These are phyloP conservation scores for Spathaspora gorwiae DNA, from an alignment of 805 yeast species.

Conservation along the genomic window DNA sequence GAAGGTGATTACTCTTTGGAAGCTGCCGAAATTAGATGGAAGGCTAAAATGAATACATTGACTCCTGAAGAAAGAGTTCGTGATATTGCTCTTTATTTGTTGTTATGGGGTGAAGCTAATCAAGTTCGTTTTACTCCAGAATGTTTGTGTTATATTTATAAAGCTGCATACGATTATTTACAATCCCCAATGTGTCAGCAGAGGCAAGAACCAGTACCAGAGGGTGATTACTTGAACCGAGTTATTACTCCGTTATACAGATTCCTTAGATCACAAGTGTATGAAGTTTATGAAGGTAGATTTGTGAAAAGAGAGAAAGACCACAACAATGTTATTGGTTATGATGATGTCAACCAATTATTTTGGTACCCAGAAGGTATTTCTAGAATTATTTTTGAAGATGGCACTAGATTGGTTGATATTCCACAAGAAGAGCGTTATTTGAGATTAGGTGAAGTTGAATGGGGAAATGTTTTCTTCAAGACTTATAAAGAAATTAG, in stretches of 20 bases:
- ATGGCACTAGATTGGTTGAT: constrained; percentile 88
- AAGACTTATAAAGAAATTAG: constrained; percentile 94
- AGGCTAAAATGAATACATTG: constrained; percentile 68
- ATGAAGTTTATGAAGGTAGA: constrained; percentile 76
- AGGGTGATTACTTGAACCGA: constrained; percentile 88
- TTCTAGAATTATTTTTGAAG: constrained; percentile 83
- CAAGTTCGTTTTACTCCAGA: constrained; percentile 92
- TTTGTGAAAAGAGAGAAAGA: constrained; percentile 81
- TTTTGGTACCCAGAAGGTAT: constrained; percentile 99
- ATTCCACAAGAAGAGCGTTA: constrained; percentile 87
- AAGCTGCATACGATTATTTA: constrained; percentile 89
- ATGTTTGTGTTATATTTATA: constrained; percentile 87
- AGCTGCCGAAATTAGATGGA: constrained; percentile 87
- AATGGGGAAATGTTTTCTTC: constrained; percentile 88
- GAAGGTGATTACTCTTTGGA: constrained; percentile 81
- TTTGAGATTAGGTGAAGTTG: constrained; percentile 83
- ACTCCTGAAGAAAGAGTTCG: constrained; percentile 77
- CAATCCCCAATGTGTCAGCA: constrained; percentile 88
- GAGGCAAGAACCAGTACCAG: constrained; percentile 76
- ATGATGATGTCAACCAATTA: constrained; percentile 97
- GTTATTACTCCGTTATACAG: constrained; percentile 87
- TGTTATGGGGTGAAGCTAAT: constrained; percentile 88
- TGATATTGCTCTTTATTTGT: constrained; percentile 68
- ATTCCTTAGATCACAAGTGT: constrained; percentile 75
- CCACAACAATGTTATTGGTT: constrained; percentile 79